phyloP scores from a whole-genome alignment of 345 rosid species.

The Reutealis trisperma region DNA sequence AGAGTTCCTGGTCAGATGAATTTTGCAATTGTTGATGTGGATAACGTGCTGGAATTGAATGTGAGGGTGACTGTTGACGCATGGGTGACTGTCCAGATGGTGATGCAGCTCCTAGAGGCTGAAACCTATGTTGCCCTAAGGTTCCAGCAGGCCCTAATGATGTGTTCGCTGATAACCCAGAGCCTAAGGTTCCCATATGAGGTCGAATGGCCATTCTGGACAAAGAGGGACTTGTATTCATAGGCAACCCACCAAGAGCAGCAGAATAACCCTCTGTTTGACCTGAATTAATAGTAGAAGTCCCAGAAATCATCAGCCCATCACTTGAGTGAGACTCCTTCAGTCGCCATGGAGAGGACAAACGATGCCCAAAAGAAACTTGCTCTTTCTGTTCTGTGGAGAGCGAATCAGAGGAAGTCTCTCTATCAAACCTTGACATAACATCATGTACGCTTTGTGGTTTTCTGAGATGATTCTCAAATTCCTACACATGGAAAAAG shows the following conservation, averaged over 20 bases:
- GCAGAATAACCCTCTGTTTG: constrained; percentile 54
- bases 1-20: constrained; percentile 39
- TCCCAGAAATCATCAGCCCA: constrained; percentile 34
- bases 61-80: constrained; percentile 43
- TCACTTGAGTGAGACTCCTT: constrained; percentile 42
- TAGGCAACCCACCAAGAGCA: constrained; percentile 35
- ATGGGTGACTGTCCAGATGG: constrained; percentile 52
- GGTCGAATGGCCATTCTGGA: constrained; percentile 49
- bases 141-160: constrained; percentile 48
- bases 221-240: constrained; percentile 42
- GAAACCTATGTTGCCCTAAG: constrained; percentile 47
- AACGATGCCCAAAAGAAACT: constrained; percentile 37
- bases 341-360: constrained; percentile 41
- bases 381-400: constrained; percentile 61
- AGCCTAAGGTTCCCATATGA: constrained; percentile 42
- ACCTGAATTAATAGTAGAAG: constrained; percentile 27
- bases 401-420: constrained; percentile 41
- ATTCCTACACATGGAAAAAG: constrained; percentile 50
- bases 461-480: constrained; percentile 50
- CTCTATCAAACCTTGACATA: constrained; percentile 50
- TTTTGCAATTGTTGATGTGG: constrained; percentile 34
- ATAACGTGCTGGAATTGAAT: constrained; percentile 30
- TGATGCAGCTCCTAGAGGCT: constrained; percentile 39
- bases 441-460: constrained; percentile 39
- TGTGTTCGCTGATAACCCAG: constrained; percentile 42